Evolutionary conservation across 2,329 filamentous ascomycete species (phyloP), one percentile per base, ranked within the genome.

Genomic region (Coniochaeta sp.): DNA sequence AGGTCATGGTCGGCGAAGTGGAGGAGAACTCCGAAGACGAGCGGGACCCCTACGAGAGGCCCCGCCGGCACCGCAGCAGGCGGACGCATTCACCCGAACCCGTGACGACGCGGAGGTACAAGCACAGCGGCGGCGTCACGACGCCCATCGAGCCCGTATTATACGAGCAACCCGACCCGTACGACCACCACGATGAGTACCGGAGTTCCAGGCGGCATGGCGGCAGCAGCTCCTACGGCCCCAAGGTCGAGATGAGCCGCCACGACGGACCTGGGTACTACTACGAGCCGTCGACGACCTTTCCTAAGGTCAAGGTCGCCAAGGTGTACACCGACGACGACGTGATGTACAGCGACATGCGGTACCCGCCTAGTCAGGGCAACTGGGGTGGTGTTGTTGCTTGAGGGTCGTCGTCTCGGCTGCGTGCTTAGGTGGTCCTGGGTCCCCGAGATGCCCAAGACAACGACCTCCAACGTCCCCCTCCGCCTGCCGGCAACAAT

Each of bases 201-300:
- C 45, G 26, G 2, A 28, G 26, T 31, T 28, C 45, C n/a, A 47
- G 45, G 16, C 6, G 45, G 20, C 28, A 47, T 31, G 18, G 26
- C n/a, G n/a, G n/a, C n/a, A n/a, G n/a, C 45, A 47, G 45, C 45
- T 47, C 45, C 24, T 42, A 42, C 20, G 38, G 38, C 20, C 20
- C 38, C 38, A 18, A 30, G 14, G 45, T n/a, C n/a, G n/a, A 47
- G 6, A 3, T 26, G 16, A 22, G 38, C 22, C 16, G 33, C 13
- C 33, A 22, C 10, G 22, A 22, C 16, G 42, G 26, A 30, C 18
- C 45, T 12, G 26, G n/a, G 2, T 47, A 28, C 30, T 47, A 47
- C 10, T 47, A 47, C 45, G 26, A 30, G 45, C 26, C 26, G 6
- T 5, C 45, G 45, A 8, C 12, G 10, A 16, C 14, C 10, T 47